Conservation (phyloP, 805 yeast genomes). For the Brettanomyces bruxellensis region DNA sequence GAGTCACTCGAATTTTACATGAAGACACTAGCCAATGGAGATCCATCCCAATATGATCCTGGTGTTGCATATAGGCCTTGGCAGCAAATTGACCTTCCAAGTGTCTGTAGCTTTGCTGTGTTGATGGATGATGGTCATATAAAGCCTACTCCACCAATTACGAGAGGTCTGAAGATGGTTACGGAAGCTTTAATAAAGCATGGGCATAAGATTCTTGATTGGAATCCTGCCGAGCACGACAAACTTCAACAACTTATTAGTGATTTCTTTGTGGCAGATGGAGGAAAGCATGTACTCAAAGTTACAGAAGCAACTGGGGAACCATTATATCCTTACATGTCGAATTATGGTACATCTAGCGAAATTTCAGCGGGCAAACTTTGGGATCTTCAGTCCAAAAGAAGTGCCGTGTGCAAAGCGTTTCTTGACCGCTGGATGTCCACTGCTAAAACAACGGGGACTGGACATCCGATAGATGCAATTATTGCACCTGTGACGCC, state of each 20-base stretch:
- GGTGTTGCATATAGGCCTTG: slow-evolving; percentile 34
- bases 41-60: slow-evolving; percentile 39
- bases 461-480: slow-evolving; percentile 37
- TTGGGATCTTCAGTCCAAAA: not conserved
- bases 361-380: not conserved
- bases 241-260: slow-evolving; percentile 24
- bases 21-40: slow-evolving; percentile 20
- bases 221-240: slow-evolving; percentile 34
- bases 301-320: slow-evolving; percentile 32
- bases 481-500: slow-evolving; percentile 39
- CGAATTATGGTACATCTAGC: slow-evolving; percentile 22
- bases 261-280: slow-evolving; percentile 33
- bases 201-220: slow-evolving; percentile 43
- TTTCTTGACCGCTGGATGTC: slow-evolving; percentile 19
- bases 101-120: slow-evolving; percentile 32
- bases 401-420: not conserved
- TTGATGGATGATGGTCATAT: slow-evolving; percentile 32
- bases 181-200: slow-evolving; percentile 24
- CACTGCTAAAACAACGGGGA: slow-evolving; percentile 24
- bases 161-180: slow-evolving; percentile 32
- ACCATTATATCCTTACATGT: slow-evolving; percentile 19
- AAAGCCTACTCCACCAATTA: slow-evolving; percentile 39
- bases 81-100: slow-evolving; percentile 26
- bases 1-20: slow-evolving; percentile 41
- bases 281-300: slow-evolving; percentile 24